Percentiles rank a stretch among this genome's conserved stretches.
Evolutionary conservation across 129 eudicot species (phyloP).

Genomic region (Pseudognaphalium luteoalbum): DNA sequence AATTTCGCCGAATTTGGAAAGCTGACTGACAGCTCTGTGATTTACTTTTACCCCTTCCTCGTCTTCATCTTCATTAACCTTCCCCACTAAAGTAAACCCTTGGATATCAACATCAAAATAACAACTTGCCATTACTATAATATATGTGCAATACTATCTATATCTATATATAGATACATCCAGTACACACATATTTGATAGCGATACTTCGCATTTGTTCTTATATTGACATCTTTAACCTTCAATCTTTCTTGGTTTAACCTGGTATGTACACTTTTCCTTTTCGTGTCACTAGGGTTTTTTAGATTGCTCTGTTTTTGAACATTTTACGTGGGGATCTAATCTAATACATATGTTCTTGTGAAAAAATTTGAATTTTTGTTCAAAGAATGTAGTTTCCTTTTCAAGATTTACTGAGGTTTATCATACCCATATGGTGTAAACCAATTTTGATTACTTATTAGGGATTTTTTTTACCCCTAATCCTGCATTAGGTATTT

Average conservation of each 20-base stretch:
- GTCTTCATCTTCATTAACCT: constrained; percentile 1
- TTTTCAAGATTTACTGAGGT: constrained; percentile 1
- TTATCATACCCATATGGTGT: neutral
- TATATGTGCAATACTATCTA: constrained; percentile 13
- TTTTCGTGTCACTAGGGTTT: neutral
- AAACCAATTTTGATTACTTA: neutral
- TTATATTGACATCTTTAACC: constrained; percentile 1
- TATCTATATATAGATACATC: constrained; percentile 17
- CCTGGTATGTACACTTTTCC: constrained; percentile 39
- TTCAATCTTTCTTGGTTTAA: constrained; percentile 7
- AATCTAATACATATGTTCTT: constrained; percentile 1
- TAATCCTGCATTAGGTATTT: neutral
- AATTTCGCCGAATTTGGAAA: constrained; percentile 39
- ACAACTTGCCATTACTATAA: constrained; percentile 18
- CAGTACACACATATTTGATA: constrained; percentile 10
- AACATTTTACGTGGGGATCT: neutral
- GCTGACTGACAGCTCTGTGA: constrained; percentile 37
- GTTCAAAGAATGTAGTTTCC: neutral
- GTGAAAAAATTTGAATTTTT: neutral
- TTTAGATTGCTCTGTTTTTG: constrained; percentile 20
- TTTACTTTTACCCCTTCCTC: neutral
- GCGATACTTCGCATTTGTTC: constrained; percentile 19
- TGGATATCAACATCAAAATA: constrained; percentile 11
- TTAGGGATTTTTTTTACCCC: neutral
- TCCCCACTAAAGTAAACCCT: constrained; percentile 21